Percentiles rank a stretch among this genome's conserved stretches.
Conservation (phyloP, 1,284 basidiomycete species). For the Sanguinoderma infundibulare region DNA sequence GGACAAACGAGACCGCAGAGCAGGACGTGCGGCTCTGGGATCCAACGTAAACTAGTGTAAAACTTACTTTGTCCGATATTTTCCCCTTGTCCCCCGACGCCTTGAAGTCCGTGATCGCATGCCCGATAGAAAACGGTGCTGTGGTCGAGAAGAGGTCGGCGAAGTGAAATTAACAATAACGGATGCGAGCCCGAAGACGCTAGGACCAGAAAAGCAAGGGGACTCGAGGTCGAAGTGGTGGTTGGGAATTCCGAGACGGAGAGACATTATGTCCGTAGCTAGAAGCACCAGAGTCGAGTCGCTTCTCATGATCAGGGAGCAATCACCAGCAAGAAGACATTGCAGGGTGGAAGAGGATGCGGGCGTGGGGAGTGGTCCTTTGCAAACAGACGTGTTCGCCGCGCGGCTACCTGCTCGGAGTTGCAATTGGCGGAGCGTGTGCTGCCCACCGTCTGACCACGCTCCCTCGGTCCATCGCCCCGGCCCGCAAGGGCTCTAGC, state of each 20-base stretch:
- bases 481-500: neutral
- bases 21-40: too few species aligned
- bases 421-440: constrained; percentile 11
- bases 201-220: neutral
- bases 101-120: neutral
- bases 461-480: neutral
- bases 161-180: neutral
- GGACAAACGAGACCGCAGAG: too few species aligned
- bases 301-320: neutral
- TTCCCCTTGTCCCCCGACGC: neutral
- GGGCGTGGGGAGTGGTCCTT: neutral
- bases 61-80: neutral
- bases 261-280: neutral
- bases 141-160: neutral
- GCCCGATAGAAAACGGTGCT: neutral
- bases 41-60: too few species aligned
- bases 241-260: neutral
- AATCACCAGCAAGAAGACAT: neutral
- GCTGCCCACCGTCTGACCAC: neutral
- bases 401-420: constrained; percentile 11
- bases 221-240: neutral
- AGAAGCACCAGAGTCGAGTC: neutral
- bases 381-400: constrained; percentile 1
- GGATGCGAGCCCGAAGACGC: neutral
- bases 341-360: too few species aligned